Conservation (phyloP, 345 rosid species). For the Brassica carinata region DNA sequence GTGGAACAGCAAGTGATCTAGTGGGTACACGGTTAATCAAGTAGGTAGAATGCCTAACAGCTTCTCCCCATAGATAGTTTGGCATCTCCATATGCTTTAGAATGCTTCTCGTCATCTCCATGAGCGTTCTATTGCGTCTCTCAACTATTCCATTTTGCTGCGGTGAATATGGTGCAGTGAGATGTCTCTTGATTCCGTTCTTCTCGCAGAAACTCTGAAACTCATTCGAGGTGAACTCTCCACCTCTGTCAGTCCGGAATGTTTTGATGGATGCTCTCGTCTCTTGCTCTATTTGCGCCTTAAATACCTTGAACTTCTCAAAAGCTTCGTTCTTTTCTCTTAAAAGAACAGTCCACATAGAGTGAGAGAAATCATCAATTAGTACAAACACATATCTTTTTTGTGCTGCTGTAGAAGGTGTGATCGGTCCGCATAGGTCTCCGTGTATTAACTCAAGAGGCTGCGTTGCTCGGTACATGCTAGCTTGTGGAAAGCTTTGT, state of each 20-base stretch:
- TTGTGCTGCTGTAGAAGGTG: not conserved
- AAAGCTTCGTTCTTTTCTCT: not conserved
- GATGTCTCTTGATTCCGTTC: not conserved
- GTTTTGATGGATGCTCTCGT: not conserved
- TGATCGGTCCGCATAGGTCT: not conserved
- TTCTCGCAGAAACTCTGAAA: not conserved
- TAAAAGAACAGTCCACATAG: not conserved
- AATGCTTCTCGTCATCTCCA: not conserved
- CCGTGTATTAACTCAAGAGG: not conserved
- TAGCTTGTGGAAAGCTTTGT: not conserved
- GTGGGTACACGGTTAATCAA: not conserved
- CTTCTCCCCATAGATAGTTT: not conserved
- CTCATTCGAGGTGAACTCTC: not conserved
- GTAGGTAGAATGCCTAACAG: not conserved
- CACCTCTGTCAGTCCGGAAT: not conserved
- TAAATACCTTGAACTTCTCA: not conserved
- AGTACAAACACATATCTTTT: not conserved
- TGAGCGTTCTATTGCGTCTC: not conserved
- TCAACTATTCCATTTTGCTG: not conserved
- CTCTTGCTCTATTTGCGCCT: not conserved
- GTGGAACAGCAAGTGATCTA: not conserved
- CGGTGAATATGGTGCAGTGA: not conserved
- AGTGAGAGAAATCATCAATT: not conserved
- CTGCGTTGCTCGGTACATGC: not conserved
- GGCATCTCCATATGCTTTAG: not conserved